Evolutionary conservation across 2,329 filamentous ascomycete species (phyloP), one percentile per base, ranked within the genome.

Genomic region (Stachybotrys chartarum): DNA sequence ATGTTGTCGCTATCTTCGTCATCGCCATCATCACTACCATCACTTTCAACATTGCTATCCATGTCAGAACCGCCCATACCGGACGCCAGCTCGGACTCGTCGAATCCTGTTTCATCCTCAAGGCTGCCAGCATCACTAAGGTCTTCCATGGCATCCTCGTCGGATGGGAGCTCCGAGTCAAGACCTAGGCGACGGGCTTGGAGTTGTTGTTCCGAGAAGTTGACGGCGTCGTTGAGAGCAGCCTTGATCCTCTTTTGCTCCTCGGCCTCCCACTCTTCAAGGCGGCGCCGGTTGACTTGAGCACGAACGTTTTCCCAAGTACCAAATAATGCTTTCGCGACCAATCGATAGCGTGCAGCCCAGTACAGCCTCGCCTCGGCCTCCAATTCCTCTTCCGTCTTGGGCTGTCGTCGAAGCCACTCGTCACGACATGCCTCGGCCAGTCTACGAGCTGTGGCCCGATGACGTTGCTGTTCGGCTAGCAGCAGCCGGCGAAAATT

Each of bases 401-500:
- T 90, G 11, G 88, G 87, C 61, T 91, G 87, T 54, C 84, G 83
- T 54, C 83, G 77, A 53, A 85, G 76, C 87, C 88, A 92, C 66
- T 87, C 86, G 14, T 90, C 87, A 54, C 86, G 78, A 63, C 89
- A 90, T 49, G 89, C 87, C 64, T 90, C 84, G 1, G 93, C 93
- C 54, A 95, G 71, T 54, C 84, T 83, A 69, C 91, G 96, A 1
- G 93, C 93, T 3, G 81, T 78, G n/a, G 82, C 78, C 42, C 84
- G 84, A 70, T 97, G 93, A 12, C 86, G 80, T 59, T 83, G 83
- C 62, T 91, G 88, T 69, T 99, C 94, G 56, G 84, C 82, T 3
- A 86, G 72, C 74, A 97, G 83, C 42, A 97, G 78, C 63, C 85
- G 88, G 51, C 90, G 85, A 63, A 97, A 93, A 62, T 92, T 87